Conservation (phyloP, 1,139 yeast species). For the Yamadazyma dushanensis region DNA sequence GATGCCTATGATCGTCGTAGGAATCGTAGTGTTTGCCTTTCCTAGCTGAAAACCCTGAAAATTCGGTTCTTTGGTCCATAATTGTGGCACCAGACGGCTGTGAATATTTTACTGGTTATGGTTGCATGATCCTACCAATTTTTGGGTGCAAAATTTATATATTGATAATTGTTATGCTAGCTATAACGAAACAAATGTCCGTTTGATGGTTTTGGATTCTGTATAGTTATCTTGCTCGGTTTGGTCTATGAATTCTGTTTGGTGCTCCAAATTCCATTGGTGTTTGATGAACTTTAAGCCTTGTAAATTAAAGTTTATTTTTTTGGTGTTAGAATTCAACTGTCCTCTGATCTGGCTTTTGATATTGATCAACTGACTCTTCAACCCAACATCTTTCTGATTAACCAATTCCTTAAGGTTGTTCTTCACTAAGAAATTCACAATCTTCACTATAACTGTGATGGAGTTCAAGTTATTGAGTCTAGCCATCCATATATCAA, state of each 20-base stretch:
- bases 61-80: background rate
- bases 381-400: slow-evolving; percentile 63
- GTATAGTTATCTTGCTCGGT: slow-evolving; percentile 56
- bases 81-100: background rate
- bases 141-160: background rate
- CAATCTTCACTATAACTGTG: slow-evolving; percentile 68
- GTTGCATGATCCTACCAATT: too few species aligned
- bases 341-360: slow-evolving; percentile 56
- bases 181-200: slow-evolving; percentile 54
- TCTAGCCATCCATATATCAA: slow-evolving; percentile 70
- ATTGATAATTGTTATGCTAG: too few species aligned
- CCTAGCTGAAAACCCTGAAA: background rate
- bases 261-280: slow-evolving; percentile 80
- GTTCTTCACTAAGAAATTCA: slow-evolving; percentile 69
- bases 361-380: slow-evolving; percentile 58
- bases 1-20: too few species aligned
- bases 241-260: slow-evolving; percentile 72
- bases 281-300: slow-evolving; percentile 73
- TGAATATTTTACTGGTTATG: too few species aligned
- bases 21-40: too few species aligned
- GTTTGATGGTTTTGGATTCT: slow-evolving; percentile 61
- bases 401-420: slow-evolving; percentile 75
- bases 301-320: slow-evolving; percentile 83
- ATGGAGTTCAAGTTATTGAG: slow-evolving; percentile 48
- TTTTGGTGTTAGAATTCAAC: slow-evolving; percentile 52